A percentile compares a stretch with the other conserved stretches of the same genome.
These are phyloP conservation scores for Paraconiothyrium brasiliense DNA, from an alignment of 2,329 filamentous ascomycete genomes.

Conservation along the genomic window DNA sequence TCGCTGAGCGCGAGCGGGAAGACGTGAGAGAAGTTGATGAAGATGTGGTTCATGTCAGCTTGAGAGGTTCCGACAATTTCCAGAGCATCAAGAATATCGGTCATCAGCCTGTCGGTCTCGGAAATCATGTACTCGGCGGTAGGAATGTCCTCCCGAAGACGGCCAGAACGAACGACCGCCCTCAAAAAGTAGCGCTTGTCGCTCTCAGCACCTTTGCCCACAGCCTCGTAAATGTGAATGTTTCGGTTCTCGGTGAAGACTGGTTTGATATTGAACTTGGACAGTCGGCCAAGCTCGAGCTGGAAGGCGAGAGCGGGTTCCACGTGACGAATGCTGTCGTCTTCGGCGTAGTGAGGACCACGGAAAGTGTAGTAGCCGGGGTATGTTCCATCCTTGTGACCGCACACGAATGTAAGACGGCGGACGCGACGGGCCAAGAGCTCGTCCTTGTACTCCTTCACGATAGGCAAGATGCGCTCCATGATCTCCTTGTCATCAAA, in stretches of 20 bases:
- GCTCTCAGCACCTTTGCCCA: constrained; percentile 92
- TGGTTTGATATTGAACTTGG: constrained; percentile 97
- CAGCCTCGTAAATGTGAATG: constrained; percentile 97
- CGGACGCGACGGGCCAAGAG: constrained; percentile 83
- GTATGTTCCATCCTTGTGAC: constrained; percentile 91
- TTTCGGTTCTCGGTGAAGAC: constrained; percentile 99
- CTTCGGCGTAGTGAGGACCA: constrained; percentile 87
- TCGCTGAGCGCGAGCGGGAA: constrained; percentile 91
- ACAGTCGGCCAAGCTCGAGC: constrained; percentile 90
- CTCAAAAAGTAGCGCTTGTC: constrained; percentile 99
- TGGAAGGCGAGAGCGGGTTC: constrained; percentile 98
- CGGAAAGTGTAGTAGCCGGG: constrained; percentile 99
- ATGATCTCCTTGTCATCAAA: constrained; percentile 83
- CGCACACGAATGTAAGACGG: constrained; percentile 94
- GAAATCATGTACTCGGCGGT: constrained; percentile 99
- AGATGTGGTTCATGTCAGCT: constrained; percentile 99
- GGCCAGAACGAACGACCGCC: constrained; percentile 91
- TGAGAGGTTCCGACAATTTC: constrained; percentile 99
- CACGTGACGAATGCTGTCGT: constrained; percentile 94
- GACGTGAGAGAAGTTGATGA: constrained; percentile 98
- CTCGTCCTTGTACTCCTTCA: constrained; percentile 85
- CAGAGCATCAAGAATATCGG: constrained; percentile 94
- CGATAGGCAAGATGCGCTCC: constrained; percentile 75
- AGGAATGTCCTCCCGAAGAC: constrained; percentile 94
- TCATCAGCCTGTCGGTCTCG: constrained; percentile 95